Conservation (phyloP, 495 filamentous ascomycete species). For the Xylaria longipes region DNA sequence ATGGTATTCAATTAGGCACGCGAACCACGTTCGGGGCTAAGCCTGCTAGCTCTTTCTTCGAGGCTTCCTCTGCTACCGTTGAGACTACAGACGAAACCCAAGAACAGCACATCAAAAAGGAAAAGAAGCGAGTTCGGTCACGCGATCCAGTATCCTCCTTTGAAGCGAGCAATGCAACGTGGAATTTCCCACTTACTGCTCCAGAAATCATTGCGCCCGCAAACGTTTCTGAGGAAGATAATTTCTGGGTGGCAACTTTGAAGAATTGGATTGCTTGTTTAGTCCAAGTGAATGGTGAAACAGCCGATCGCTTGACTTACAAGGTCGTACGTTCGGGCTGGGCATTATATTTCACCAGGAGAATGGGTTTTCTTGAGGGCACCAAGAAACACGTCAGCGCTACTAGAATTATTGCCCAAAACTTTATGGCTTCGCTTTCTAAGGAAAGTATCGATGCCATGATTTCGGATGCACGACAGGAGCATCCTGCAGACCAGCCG, state of each 20-base stretch:
- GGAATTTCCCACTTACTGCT: conserved; percentile 29
- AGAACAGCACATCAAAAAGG: conserved; percentile 3
- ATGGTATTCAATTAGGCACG: conserved; percentile 37
- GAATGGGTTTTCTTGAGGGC: conserved; percentile 28
- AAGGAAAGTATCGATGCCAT: conserved; percentile 18
- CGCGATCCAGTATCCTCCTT: conserved; percentile 25
- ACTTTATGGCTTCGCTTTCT: conserved; percentile 21
- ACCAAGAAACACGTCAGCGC: conserved; percentile 17
- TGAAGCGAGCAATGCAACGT: conserved; percentile 24
- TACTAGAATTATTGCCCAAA: conserved; percentile 20
- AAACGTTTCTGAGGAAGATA: conserved; percentile 3
- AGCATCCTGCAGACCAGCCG: background rate
- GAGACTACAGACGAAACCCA: background rate
- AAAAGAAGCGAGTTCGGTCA: conserved; percentile 19
- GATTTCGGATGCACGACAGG: conserved; percentile 22
- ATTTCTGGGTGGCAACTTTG: conserved; percentile 9
- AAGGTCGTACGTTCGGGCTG: conserved; percentile 31
- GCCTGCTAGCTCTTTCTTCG: conserved; percentile 24
- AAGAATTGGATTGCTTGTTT: conserved; percentile 23
- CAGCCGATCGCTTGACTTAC: conserved; percentile 21
- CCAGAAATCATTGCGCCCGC: conserved; percentile 6
- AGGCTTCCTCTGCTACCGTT: conserved; percentile 9
- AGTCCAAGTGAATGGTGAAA: conserved; percentile 23
- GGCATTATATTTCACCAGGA: conserved; percentile 22
- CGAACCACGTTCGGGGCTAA: conserved; percentile 33